Base-by-base conservation (phyloP, 495 filamentous ascomycete genomes). In the Penicillium waksmanii region DNA sequence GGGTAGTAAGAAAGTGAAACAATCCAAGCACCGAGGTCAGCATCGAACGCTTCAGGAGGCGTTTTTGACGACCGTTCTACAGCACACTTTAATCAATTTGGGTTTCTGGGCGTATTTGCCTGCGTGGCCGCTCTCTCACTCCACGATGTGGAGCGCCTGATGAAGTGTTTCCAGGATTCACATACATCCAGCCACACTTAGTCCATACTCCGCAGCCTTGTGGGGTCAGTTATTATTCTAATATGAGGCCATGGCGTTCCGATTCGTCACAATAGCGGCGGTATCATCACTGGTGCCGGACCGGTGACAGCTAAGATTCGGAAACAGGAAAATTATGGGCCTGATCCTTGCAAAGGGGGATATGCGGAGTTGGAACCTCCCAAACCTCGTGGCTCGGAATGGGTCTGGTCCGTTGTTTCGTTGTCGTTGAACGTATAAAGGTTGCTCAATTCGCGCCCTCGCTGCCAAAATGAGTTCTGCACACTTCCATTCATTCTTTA, bases 1-100 rank as follows among this genome's bases (percentile, higher is more conserved):
- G 52, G 33, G 50, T 10, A 48, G 46, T 48, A 13, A 19, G 9
- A 55, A 49, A 23, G 34, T 69, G 66, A 69, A 62, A 69, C 63
- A 50, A 33, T 57, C 61, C 66, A 64, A 17, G 53, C 60, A 57
- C 63, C 55, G 53, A 47, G 34, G 34, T 44, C 36, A 60, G 56
- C 51, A 53, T 63, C 56, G 35, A 59, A 51, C 56, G 27, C 42
- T 48, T 12, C 31, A 17, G 43, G 57, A 46, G 44, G 17, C n/a
- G 53, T 35, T 51, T 53, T 27, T 54, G 43, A 19, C 33, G 36
- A 42, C 33, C 21, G 13, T 10, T 13, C 38, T 46, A 21, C 43
- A 25, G 19, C 46, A 33, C 44, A 38, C 34, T 51, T 62, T 58
- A 51, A 58, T 58, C 56, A 58, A 63, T 55, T 52, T 58, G 21